Conservation (phyloP, 23 red algal genomes). For the Gracilaria caudata region DNA sequence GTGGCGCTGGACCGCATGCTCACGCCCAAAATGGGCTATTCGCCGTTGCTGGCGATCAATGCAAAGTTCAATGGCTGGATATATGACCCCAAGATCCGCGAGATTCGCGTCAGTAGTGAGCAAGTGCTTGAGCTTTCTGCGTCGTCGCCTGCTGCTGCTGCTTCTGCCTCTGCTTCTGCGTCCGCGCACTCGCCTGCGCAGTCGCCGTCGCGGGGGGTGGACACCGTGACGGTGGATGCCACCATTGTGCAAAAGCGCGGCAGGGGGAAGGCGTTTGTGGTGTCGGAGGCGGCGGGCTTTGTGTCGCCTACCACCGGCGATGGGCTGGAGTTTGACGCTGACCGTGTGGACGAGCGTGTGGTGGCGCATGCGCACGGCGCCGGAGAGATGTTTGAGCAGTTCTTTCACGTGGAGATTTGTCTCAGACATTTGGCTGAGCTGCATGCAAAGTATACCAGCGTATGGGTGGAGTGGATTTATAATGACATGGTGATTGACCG, state of each 20-base stretch:
- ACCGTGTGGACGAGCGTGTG: constrained; percentile 21
- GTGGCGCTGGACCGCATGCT: constrained; percentile 30
- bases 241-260: constrained; percentile 34
- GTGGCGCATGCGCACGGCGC: constrained; percentile 1
- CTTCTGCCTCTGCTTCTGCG: neutral
- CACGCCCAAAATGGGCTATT: constrained; percentile 71
- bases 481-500: constrained; percentile 78
- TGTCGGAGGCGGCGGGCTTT: constrained; percentile 22
- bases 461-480: constrained; percentile 85
- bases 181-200: neutral
- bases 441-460: constrained; percentile 75
- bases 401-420: constrained; percentile 65
- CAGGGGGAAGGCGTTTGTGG: constrained; percentile 48
- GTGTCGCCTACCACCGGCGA: constrained; percentile 8
- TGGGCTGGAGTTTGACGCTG: constrained; percentile 55
- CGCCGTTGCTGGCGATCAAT: constrained; percentile 63
- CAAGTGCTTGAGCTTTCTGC: neutral
- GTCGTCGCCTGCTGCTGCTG: neutral
- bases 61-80: constrained; percentile 81
- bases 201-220: constrained; percentile 2
- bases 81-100: constrained; percentile 68
- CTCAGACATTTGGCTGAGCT: constrained; percentile 67
- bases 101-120: constrained; percentile 26
- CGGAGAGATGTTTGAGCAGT: constrained; percentile 79
- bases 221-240: neutral